Conservation (phyloP, 352 stramenopile species). For the Phytophthora litchii region DNA sequence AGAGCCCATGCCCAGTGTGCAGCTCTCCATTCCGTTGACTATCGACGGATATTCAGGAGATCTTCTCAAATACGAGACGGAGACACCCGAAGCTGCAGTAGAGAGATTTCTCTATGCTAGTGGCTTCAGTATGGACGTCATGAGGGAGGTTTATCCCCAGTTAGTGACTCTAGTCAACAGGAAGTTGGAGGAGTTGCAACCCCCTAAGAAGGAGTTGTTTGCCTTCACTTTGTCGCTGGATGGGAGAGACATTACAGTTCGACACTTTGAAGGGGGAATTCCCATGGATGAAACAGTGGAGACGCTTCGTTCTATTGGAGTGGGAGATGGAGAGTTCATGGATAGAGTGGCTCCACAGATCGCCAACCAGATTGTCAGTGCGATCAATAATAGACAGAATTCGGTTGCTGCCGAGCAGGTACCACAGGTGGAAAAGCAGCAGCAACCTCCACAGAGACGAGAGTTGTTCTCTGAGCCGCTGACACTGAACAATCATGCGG, state of each 20-base stretch:
- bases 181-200: constrained; percentile 63
- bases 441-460: constrained; percentile 23
- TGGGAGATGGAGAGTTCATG: constrained; percentile 57
- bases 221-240: constrained; percentile 63
- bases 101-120: constrained; percentile 72
- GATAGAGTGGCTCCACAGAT: constrained; percentile 64
- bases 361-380: constrained; percentile 59
- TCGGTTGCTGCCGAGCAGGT: neutral
- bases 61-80: constrained; percentile 67
- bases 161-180: constrained; percentile 60
- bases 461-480: constrained; percentile 78
- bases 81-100: constrained; percentile 57
- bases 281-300: constrained; percentile 62
- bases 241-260: constrained; percentile 45
- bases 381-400: constrained; percentile 37
- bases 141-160: constrained; percentile 67
- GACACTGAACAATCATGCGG: constrained; percentile 52
- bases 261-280: constrained; percentile 72
- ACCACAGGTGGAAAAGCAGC: constrained; percentile 12
- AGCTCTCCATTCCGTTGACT: constrained; percentile 64
- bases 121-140: constrained; percentile 64
- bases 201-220: constrained; percentile 62
- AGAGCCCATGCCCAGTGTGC: constrained; percentile 40
- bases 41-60: constrained; percentile 57
- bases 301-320: constrained; percentile 49